Evolutionary conservation across 176 grass and related monocot species (phyloP), one percentile per base, ranked within the genome.

Genomic region (Bonia amplexicaulis): DNA sequence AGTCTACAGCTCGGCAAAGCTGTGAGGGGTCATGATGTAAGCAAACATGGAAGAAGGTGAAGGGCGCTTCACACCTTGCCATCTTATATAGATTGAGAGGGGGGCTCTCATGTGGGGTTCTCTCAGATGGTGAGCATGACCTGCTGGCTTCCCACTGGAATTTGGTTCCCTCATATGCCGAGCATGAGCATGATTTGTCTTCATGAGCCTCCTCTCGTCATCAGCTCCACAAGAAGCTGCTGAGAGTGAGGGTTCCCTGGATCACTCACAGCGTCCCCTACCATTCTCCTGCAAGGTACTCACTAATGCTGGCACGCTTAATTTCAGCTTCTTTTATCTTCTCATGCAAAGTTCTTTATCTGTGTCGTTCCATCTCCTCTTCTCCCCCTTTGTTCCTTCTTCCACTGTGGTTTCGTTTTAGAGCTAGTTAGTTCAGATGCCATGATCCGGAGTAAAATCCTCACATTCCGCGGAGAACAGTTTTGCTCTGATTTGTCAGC

Each of bases 131-230:
- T 54, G 69, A 76, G 59, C 69, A 41, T 2, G 62, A 31, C 44
- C 57, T 54, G 88, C 88, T 86, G 82, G 68, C 49, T 23, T 60
- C 40, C 76, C 76, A 89, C 87, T 89, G 76, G 75, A 85, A 27
- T 80, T 74, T 74, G 61, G 42, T 81, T 71, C 70, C 4, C 74
- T 26, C 52, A 53, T 29, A 61, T 65, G 46, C 46, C 45, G 16
- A 65, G 71, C 72, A 69, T 2, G 54, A 78, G 4, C 49, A 46
- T 73, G 82, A 61, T 74, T 22, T 69, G 60, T 25, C 41, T 45
- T 10, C 44, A 76, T 46, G 64, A 81, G 82, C 27, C 31, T 45
- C 61, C 71, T 41, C 51, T 47, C 58, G 69, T 54, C 76, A 48
- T 58, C 69, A 35, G 59, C 71, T 76, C 42, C 77, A 44, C 63